phyloP scores from a whole-genome alignment of 441 rosid genomes.

The Capsella rubella region DNA sequence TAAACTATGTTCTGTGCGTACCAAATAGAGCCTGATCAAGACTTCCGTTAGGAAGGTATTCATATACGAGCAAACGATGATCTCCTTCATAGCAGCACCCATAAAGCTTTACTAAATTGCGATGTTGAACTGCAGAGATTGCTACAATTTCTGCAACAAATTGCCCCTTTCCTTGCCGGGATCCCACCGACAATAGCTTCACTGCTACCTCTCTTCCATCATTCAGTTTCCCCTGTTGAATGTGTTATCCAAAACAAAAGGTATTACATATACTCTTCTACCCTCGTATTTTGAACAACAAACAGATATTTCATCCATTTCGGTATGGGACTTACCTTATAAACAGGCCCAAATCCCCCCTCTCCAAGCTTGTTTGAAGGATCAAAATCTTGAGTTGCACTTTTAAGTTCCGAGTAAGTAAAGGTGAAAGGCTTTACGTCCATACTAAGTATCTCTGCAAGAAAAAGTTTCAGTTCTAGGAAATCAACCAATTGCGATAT shows the following conservation, averaged over 20 bases:
- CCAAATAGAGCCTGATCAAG: slow-evolving; percentile 73
- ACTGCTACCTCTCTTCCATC: slow-evolving; percentile 63
- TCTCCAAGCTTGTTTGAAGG: slow-evolving; percentile 73
- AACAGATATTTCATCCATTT: slow-evolving; percentile 5
- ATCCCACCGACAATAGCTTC: slow-evolving; percentile 57
- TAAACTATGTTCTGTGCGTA: slow-evolving; percentile 36
- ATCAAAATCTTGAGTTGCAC: slow-evolving; percentile 70
- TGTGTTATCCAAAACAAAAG: slow-evolving; percentile 1
- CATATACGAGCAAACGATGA: slow-evolving; percentile 68
- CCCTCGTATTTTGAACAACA: background rate
- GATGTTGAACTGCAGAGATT: slow-evolving; percentile 72
- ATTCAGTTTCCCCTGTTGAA: slow-evolving; percentile 43
- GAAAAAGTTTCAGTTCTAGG: background rate
- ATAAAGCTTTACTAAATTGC: slow-evolving; percentile 69
- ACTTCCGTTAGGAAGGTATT: slow-evolving; percentile 65
- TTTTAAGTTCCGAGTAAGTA: slow-evolving; percentile 61
- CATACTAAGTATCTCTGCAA: slow-evolving; percentile 56
- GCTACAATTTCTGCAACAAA: slow-evolving; percentile 66
- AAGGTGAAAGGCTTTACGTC: slow-evolving; percentile 67
- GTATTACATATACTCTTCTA: background rate
- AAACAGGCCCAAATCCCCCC: slow-evolving; percentile 83
- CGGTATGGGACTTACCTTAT: slow-evolving; percentile 30
- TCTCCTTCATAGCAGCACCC: slow-evolving; percentile 71
- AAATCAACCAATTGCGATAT: slow-evolving; percentile 15
- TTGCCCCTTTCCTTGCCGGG: slow-evolving; percentile 61